phyloP scores from a whole-genome alignment of 2,329 filamentous ascomycete genomes.

The Cladosporium sp. region DNA sequence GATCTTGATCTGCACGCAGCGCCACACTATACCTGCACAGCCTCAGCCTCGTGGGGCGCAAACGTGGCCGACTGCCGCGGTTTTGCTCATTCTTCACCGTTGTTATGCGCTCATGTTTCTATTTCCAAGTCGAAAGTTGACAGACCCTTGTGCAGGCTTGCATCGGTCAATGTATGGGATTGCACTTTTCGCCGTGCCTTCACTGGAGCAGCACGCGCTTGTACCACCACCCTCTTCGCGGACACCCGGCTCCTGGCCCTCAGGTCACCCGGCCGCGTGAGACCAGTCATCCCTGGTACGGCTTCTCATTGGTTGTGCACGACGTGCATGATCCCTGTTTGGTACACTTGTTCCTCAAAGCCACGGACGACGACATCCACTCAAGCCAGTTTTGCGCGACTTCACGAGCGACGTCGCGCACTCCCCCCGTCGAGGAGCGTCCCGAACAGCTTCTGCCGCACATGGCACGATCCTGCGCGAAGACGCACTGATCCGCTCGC shows the following conservation, averaged over 20 bases:
- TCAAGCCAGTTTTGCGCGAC: slow-evolving; percentile 18
- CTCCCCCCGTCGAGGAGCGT: slow-evolving; percentile 23
- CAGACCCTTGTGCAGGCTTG: not conserved
- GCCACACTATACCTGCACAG: slow-evolving; percentile 8
- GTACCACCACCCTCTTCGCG: slow-evolving; percentile 16
- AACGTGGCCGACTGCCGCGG: not conserved
- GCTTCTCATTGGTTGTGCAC: slow-evolving; percentile 7
- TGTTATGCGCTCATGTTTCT: slow-evolving; percentile 16
- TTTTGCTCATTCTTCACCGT: slow-evolving; percentile 11
- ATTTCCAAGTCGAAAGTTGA: slow-evolving; percentile 1
- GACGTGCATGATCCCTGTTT: slow-evolving; percentile 14
- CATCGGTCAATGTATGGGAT: not conserved
- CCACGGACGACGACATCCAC: slow-evolving; percentile 20
- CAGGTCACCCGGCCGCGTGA: slow-evolving; percentile 6
- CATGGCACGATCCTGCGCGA: slow-evolving; percentile 19
- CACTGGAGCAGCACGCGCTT: slow-evolving; percentile 17
- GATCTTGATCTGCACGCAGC: slow-evolving; percentile 16
- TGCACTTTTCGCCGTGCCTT: not conserved
- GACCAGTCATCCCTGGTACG: slow-evolving; percentile 16
- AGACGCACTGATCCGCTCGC: slow-evolving; percentile 21
- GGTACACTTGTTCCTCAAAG: slow-evolving; percentile 15
- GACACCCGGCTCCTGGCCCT: slow-evolving; percentile 5
- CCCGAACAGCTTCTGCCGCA: slow-evolving; percentile 16
- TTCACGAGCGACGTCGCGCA: slow-evolving; percentile 17
- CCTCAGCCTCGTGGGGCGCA: not conserved